phyloP scores from a whole-genome alignment of 306 rosid species.

The Fagus sylvatica region DNA sequence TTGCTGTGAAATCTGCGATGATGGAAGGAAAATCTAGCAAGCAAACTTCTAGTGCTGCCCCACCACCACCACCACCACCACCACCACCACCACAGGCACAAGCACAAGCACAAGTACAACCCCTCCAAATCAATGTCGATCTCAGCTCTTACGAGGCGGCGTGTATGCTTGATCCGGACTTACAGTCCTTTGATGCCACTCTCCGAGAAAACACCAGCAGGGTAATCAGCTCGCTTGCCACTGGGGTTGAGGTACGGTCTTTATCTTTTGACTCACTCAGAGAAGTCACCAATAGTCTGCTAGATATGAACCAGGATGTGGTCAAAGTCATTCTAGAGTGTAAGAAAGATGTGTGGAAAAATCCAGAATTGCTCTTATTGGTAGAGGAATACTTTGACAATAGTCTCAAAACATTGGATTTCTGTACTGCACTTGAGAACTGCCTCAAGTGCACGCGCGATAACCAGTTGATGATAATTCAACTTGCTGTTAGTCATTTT shows the following conservation, averaged over 20 bases:
- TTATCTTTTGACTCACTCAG: conserved; percentile 64
- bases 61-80: not conserved
- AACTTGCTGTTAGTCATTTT: conserved; percentile 55
- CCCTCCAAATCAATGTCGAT: conserved; percentile 47
- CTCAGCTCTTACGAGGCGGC: conserved; percentile 81
- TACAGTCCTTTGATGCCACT: conserved; percentile 63
- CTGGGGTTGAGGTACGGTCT: conserved; percentile 59
- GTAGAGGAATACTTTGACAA: conserved; percentile 70
- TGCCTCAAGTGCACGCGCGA: conserved; percentile 59
- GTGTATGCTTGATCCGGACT: conserved; percentile 57
- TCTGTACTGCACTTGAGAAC: conserved; percentile 66
- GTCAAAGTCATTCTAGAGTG: conserved; percentile 62
- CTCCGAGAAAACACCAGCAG: conserved; percentile 66
- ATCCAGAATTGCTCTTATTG: conserved; percentile 55
- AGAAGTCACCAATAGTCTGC: conserved; percentile 66
- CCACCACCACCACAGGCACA: no score
- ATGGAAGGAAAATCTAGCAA: conserved; percentile 81
- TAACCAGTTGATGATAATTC: conserved; percentile 54
- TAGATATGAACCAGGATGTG: conserved; percentile 79
- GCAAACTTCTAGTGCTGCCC: conserved; percentile 23
- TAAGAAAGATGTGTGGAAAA: conserved; percentile 68
- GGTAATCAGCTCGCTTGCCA: conserved; percentile 62
- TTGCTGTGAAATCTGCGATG: conserved; percentile 29
- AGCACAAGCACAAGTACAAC: not conserved
- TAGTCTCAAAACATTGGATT: conserved; percentile 63